Evolutionary conservation across 1,284 basidiomycete genomes (phyloP), one percentile per base, ranked within the genome.

Genomic region (Earliella scabrosa): DNA sequence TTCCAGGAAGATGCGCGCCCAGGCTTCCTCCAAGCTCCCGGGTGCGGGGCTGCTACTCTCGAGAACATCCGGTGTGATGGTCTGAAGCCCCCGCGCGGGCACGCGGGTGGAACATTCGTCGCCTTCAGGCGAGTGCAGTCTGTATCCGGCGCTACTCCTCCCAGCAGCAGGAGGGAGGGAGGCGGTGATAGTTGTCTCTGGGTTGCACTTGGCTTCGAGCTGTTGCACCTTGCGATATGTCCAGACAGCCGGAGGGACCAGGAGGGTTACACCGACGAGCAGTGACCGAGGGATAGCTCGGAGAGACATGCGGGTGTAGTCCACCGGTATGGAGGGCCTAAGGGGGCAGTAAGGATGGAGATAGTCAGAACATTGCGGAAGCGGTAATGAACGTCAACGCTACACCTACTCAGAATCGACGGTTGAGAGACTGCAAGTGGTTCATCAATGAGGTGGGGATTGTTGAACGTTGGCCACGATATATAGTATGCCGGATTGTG

Each of bases 1-100:
- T 36, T 34, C 29, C 27, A 58, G 29, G 47, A 58, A 58, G 9
- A 39, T 46, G 32, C 47, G 45, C 24, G 61, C 45, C 52, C 61
- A 57, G 3, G 38, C 41, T 24, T 58, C 60, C 26, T 61, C 56
- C 31, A 63, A 20, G 13, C 47, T 44, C 13, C 26, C 8, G 35
- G 14, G 21, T 20, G 9, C 31, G 36, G n/a, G n/a, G n/a, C n/a
- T n/a, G n/a, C n/a, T 38, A 14, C 23, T 13, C 39, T 11, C n/a
- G 7, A 8, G 29, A 49, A 23, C 52, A 31, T 31, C 29, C 7
- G 7, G 29, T 34, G 52, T 35, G 35, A 29, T 39, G 48, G 13
- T 41, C 24, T 11, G 34, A 21, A 41, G 41, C 29, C n/a, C 35
- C 16, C 18, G 29, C 23, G 21, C 46, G 16, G 52, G 57, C 20